These are phyloP conservation scores for Nannizzia gypsea DNA, from an alignment of 2,329 filamentous ascomycete genomes.

Conservation along the genomic window DNA sequence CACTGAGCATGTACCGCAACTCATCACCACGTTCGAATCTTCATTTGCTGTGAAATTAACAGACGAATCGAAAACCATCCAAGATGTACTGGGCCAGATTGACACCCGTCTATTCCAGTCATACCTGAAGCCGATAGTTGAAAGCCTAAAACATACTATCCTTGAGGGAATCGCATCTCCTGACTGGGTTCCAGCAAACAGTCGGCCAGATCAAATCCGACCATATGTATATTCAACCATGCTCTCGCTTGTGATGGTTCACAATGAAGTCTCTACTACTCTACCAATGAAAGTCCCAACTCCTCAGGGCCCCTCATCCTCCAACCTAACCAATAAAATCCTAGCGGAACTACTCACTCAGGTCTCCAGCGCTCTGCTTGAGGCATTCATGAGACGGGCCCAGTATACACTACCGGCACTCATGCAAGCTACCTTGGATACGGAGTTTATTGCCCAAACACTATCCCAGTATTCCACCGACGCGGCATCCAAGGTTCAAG, in stretches of 20 bases:
- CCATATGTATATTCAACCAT: slow-evolving; percentile 86
- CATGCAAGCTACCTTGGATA: slow-evolving; percentile 94
- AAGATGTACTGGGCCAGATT: slow-evolving; percentile 81
- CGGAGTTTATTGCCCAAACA: slow-evolving; percentile 93
- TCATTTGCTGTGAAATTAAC: slow-evolving; percentile 89
- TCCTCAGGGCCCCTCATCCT: slow-evolving; percentile 56
- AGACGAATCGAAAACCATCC: slow-evolving; percentile 84
- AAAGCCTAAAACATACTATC: slow-evolving; percentile 57
- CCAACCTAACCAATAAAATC: slow-evolving; percentile 65
- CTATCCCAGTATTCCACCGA: slow-evolving; percentile 82
- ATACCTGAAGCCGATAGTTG: slow-evolving; percentile 69
- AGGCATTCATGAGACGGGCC: slow-evolving; percentile 57
- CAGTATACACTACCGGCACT: slow-evolving; percentile 67
- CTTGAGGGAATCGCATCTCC: slow-evolving; percentile 57
- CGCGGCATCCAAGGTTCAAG: slow-evolving; percentile 66
- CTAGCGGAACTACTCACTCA: slow-evolving; percentile 79
- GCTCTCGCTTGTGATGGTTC: slow-evolving; percentile 74
- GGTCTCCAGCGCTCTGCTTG: slow-evolving; percentile 65
- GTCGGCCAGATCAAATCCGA: slow-evolving; percentile 58
- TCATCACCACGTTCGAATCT: slow-evolving; percentile 89
- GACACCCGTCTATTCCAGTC: slow-evolving; percentile 83
- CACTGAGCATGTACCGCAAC: slow-evolving; percentile 66
- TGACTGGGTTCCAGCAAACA: slow-evolving; percentile 54
- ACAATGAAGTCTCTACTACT: slow-evolving; percentile 77
- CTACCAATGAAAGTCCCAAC: slow-evolving; percentile 49